Percentiles rank a stretch among this genome's conserved stretches.
Evolutionary conservation across 1,284 basidiomycete species (phyloP).

Genomic region (Cystobasidium pallidum): DNA sequence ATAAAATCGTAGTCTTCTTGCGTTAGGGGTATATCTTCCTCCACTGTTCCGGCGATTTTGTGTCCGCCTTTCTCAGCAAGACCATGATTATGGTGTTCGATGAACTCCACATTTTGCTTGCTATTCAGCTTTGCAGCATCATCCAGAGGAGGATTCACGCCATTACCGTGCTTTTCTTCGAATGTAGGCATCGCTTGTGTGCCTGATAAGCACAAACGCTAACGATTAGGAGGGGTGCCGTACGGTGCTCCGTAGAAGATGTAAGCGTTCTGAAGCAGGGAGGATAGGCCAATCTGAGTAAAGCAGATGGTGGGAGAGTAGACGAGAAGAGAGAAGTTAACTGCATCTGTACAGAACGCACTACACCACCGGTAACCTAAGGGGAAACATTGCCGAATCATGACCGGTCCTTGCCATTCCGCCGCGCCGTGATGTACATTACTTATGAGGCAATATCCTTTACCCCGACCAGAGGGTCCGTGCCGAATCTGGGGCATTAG

Average conservation of each 20-base stretch:
- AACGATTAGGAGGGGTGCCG: too few relatives aligned
- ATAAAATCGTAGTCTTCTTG: constrained; percentile 39
- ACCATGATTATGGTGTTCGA: constrained; percentile 1
- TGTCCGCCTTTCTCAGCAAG: constrained; percentile 26
- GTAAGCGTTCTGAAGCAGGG: background rate
- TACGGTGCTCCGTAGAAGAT: too few relatives aligned
- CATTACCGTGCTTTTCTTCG: background rate
- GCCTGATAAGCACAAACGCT: background rate
- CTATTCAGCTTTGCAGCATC: background rate
- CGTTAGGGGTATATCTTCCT: constrained; percentile 34
- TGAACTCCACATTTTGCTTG: constrained; percentile 1
- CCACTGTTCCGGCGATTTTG: constrained; percentile 6
- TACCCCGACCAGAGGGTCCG: background rate
- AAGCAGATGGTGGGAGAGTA: too few relatives aligned
- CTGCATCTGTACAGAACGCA: too few relatives aligned
- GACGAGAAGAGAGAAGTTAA: too few relatives aligned
- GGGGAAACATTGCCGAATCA: background rate
- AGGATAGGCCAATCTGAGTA: too few relatives aligned
- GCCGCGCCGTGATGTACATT: background rate
- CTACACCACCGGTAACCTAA: background rate
- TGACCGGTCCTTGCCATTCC: background rate
- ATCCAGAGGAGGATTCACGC: background rate
- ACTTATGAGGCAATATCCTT: background rate
- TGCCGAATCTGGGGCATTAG: constrained; percentile 5
- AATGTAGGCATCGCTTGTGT: background rate